phyloP scores from a whole-genome alignment of 2,329 filamentous ascomycete genomes.

The Scorias spongiosa region DNA sequence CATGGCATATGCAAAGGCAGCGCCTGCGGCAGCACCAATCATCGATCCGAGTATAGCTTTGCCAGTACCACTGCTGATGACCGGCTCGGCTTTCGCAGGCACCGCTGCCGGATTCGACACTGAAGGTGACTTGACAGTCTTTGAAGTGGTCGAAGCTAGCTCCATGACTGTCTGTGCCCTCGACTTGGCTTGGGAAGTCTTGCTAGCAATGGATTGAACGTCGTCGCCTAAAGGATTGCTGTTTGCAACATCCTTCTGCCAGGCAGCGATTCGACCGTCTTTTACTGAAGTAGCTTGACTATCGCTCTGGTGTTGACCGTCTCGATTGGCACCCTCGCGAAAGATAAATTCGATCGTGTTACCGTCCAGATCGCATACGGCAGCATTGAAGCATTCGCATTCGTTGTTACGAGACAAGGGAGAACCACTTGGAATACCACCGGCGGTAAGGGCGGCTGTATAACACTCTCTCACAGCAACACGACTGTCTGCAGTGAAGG shows the following conservation, averaged over 20 bases:
- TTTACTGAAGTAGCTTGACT: constrained; percentile 19
- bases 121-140: constrained; percentile 6
- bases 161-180: constrained; percentile 12
- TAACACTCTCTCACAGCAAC: constrained; percentile 58
- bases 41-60: constrained; percentile 47
- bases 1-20: constrained; percentile 62
- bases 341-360: constrained; percentile 72
- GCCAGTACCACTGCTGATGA: constrained; percentile 1
- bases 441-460: constrained; percentile 50
- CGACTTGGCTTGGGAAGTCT: constrained; percentile 10
- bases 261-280: constrained; percentile 31
- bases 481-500: constrained; percentile 52
- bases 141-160: constrained; percentile 12
- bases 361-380: constrained; percentile 62
- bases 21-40: constrained; percentile 64
- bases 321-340: constrained; percentile 25
- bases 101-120: background rate
- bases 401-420: constrained; percentile 38
- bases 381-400: constrained; percentile 45
- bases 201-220: constrained; percentile 10
- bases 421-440: constrained; percentile 42
- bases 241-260: constrained; percentile 26
- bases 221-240: constrained; percentile 9
- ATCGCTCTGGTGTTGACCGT: constrained; percentile 20
- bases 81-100: background rate